These are phyloP conservation scores for Boletus reticulatus DNA, from an alignment of 768 basidiomycete species.

Conservation along the genomic window DNA sequence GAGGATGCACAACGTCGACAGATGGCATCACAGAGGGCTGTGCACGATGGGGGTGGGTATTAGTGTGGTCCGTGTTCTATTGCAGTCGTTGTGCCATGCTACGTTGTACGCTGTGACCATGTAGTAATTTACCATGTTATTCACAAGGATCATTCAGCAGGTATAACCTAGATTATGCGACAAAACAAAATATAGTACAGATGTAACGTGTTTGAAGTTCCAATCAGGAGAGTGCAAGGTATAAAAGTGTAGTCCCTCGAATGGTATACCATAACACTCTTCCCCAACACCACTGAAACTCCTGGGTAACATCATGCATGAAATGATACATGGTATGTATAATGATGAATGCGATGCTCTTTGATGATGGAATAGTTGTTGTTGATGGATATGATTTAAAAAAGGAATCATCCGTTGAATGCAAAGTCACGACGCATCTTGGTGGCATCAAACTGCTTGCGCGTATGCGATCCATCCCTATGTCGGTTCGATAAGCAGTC, in stretches of 20 bases:
- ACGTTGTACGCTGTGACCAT: slow-evolving; percentile 1
- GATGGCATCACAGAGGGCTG: slow-evolving; percentile 81
- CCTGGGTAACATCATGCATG: neutral
- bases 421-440: slow-evolving; percentile 33
- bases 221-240: too few relatives aligned
- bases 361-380: neutral
- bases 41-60: slow-evolving; percentile 55
- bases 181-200: too few relatives aligned
- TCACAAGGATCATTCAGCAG: too few relatives aligned
- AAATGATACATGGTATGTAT: slow-evolving; percentile 11
- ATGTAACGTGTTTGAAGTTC: too few relatives aligned
- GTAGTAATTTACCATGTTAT: too few relatives aligned
- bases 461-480: neutral
- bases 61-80: neutral
- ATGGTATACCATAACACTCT: too few relatives aligned
- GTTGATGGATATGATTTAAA: neutral
- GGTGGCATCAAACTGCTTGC: slow-evolving; percentile 20
- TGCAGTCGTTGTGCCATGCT: slow-evolving; percentile 4
- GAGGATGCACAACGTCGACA: slow-evolving; percentile 90
- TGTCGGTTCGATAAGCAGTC: neutral
- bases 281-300: too few relatives aligned
- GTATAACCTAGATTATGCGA: too few relatives aligned
- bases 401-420: slow-evolving; percentile 23
- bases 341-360: neutral
- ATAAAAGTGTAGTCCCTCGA: too few relatives aligned